Evolutionary conservation across 805 yeast species (phyloP).

Genomic region (Sporopachydermia quercuum): DNA sequence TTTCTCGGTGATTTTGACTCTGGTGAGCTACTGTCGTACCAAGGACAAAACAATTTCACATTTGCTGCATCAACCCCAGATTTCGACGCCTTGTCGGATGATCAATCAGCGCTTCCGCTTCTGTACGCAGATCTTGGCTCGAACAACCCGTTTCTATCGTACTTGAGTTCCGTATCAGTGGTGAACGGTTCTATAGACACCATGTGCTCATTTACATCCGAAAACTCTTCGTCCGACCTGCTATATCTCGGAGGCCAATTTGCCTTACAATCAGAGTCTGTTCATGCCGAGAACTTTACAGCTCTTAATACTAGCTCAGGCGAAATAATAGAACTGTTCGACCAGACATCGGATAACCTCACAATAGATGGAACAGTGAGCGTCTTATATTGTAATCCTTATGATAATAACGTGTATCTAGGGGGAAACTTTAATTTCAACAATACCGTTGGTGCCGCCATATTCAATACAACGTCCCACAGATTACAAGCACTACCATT

Average conservation of each 20-base stretch:
- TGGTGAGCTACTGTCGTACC: background rate
- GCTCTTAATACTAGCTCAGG: background rate
- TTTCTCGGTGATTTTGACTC: background rate
- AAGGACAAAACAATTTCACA: background rate
- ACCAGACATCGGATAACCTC: background rate
- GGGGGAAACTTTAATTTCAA: conserved; percentile 66
- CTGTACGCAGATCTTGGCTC: background rate
- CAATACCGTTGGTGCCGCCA: conserved; percentile 40
- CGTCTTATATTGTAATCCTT: conserved; percentile 32
- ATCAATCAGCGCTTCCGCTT: background rate
- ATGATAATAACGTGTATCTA: conserved; percentile 39
- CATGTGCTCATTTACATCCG: background rate
- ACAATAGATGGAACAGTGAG: conserved; percentile 23
- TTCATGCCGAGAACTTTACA: background rate
- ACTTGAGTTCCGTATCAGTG: background rate
- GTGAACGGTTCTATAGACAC: background rate
- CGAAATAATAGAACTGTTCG: background rate
- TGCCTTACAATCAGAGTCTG: background rate
- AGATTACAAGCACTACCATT: conserved; percentile 41
- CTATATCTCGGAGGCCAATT: background rate
- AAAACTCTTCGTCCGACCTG: background rate
- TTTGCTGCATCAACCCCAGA: background rate
- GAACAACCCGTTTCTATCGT: background rate
- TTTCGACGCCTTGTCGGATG: background rate
- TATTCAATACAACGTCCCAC: conserved; percentile 37